Base-by-base conservation (phyloP, 768 basidiomycete species). In the Lactifluus subvellereus region DNA sequence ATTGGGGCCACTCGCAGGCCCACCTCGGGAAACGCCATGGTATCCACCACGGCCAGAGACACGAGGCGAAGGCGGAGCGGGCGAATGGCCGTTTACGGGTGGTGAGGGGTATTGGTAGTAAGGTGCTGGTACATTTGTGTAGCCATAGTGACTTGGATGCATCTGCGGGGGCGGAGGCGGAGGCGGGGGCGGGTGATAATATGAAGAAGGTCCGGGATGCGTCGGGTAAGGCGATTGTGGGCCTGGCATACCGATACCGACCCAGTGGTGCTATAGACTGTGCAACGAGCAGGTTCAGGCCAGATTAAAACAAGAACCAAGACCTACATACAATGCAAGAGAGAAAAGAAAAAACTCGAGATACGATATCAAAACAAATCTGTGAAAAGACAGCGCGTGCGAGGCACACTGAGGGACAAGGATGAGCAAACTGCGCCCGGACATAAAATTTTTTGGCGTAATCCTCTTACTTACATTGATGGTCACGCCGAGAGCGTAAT, bases 11-110 rank as follows among this genome's bases (percentile, higher is more conserved):
- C 27, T 27, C 27, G 27, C 27, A 47, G 77, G 58, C 72, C 56
- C 77, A 68, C 33, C 76, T 69, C 10, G 78, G 68, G 62, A 50
- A 35, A 55, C 48, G 22, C 58, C 57, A 55, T 73, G 75, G 62
- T 68, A 74, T 8, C 73, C 72, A 49, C 72, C 73, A 67, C 72
- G 78, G n/a, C 67, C 69, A 49, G 70, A 73, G 18, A 75, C 66
- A 54, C 76, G 76, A 59, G 76, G 74, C 18, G 78, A 73, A 59
- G 71, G 75, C 22, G 67, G 71, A 62, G 71, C 73, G 60, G 72
- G 78, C 61, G 70, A 73, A 67, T 72, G 75, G 3, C 67, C 74
- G 62, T 76, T 77, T 72, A 79, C 74, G 57, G 77, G 79, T 6
- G 76, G 74, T 48, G 78, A 61, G 0, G 70, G 69, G 53, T 74